Evolutionary conservation across 768 basidiomycete species (phyloP).

Genomic region (Holtermanniella nyarrowii): DNA sequence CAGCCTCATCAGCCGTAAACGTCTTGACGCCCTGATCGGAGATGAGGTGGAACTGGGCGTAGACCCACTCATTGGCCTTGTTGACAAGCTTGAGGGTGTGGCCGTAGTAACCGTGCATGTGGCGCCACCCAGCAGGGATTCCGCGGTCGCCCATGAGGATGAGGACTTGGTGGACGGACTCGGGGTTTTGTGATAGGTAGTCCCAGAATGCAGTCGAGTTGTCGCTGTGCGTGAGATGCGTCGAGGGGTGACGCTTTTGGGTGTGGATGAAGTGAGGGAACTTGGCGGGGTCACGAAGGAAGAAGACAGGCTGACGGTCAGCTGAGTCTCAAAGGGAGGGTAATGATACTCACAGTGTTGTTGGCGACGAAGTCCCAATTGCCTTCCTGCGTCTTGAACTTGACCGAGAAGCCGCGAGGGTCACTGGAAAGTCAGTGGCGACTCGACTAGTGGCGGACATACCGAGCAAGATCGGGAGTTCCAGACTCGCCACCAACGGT

Average conservation of each 20-base stretch:
- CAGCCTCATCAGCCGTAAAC: conserved; percentile 58
- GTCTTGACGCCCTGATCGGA: conserved; percentile 48
- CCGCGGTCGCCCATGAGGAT: conserved; percentile 46
- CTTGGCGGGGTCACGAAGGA: conserved; percentile 42
- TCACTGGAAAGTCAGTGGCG: conserved; percentile 18
- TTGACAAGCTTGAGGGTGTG: conserved; percentile 44
- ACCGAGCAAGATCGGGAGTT: conserved; percentile 43
- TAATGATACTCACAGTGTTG: conserved; percentile 5
- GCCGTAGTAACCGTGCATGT: conserved; percentile 77
- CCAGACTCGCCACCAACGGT: conserved; percentile 47
- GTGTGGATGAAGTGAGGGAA: conserved; percentile 47
- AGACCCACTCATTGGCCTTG: conserved; percentile 34
- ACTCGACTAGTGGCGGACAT: conserved; percentile 1
- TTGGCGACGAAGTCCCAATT: conserved; percentile 44
- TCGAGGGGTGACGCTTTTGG: conserved; percentile 62
- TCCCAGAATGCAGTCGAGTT: conserved; percentile 51
- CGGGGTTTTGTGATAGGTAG: conserved; percentile 45
- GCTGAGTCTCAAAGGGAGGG: neutral
- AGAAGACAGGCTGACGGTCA: conserved; percentile 22
- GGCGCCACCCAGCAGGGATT: conserved; percentile 50
- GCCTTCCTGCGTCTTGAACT: conserved; percentile 44
- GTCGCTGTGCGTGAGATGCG: conserved; percentile 77
- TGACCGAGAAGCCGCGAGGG: conserved; percentile 45
- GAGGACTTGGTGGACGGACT: conserved; percentile 45
- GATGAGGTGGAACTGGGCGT: conserved; percentile 42